Base-by-base conservation (phyloP, 805 yeast genomes). In the Lachancea sp. region DNA sequence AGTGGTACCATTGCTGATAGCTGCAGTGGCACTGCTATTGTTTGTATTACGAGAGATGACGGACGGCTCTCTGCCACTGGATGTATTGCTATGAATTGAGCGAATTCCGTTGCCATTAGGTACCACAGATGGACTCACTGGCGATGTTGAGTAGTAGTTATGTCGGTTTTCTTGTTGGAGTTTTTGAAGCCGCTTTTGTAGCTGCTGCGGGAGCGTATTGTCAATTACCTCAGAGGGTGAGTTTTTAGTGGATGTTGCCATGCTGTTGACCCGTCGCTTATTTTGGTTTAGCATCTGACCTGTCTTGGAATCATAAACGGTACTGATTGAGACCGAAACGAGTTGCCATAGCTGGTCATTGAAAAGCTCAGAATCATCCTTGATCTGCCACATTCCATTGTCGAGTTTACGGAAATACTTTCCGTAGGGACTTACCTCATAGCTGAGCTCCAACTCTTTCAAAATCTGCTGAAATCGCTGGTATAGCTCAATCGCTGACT, bases 401-500 rank as follows among this genome's bases (percentile, higher is more conserved):
- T 51, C 56, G 26, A 60, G 34, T 12, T 49, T 44, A 16, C 45
- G 47, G 45, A 60, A 58, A 45, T 55, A 60, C 34, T 49, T 52
- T 12, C 51, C 43, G 41, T 60, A 59, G 12, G 65, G 65, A 23
- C 58, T 51, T 1, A 50, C 50, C 18, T 55, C 60, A 42, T 43
- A 53, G 36, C 60, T 55, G 33, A 60, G 43, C 28, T 54, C 56
- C 32, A 61, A 36, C 43, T 61, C 65, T 40, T 57, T 58, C n/a
- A 60, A 46, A 8, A 60, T 60, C 44, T 60, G 65, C 37, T 52
- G 56, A 36, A 61, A 60, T 22, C 63, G 45, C 44, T 61, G 64
- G 40, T 49, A 60, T 29, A 61, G 41, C 40, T 61, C 65, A 13
- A 61, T 58, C 11, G 61, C 50, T 1, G 61, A 56, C 38, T 61